These are phyloP conservation scores for Penicillium vulpinum DNA, from an alignment of 2,329 filamentous ascomycete genomes.

Conservation along the genomic window DNA sequence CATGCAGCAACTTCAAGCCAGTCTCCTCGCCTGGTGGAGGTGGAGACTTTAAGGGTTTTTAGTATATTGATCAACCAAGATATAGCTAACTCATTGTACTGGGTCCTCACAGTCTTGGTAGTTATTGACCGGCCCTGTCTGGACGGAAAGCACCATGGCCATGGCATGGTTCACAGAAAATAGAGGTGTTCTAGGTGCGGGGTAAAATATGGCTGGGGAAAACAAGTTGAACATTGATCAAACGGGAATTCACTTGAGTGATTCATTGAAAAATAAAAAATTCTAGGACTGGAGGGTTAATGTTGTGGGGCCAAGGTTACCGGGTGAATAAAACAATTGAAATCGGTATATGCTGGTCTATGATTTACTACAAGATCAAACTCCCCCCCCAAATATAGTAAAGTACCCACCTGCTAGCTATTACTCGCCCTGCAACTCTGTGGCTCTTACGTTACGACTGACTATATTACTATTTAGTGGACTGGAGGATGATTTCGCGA, in stretches of 20 bases:
- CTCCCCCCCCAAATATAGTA: background rate
- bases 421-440: background rate
- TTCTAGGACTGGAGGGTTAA: too few relatives aligned
- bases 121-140: background rate
- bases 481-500: background rate
- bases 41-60: background rate
- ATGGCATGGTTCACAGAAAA: background rate
- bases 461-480: background rate
- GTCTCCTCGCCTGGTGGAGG: background rate
- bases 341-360: background rate
- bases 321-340: background rate
- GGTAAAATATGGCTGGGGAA: background rate
- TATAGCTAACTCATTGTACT: background rate
- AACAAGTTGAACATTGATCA: background rate
- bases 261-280: background rate
- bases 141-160: background rate
- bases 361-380: background rate
- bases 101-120: background rate
- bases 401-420: background rate
- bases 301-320: background rate
- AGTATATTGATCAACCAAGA: background rate
- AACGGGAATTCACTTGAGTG: background rate
- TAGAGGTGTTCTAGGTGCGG: background rate
- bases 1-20: conserved; percentile 13
- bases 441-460: background rate